Base-by-base conservation (phyloP, 208 protist species). In the Acanthamoeba lenticulata region DNA sequence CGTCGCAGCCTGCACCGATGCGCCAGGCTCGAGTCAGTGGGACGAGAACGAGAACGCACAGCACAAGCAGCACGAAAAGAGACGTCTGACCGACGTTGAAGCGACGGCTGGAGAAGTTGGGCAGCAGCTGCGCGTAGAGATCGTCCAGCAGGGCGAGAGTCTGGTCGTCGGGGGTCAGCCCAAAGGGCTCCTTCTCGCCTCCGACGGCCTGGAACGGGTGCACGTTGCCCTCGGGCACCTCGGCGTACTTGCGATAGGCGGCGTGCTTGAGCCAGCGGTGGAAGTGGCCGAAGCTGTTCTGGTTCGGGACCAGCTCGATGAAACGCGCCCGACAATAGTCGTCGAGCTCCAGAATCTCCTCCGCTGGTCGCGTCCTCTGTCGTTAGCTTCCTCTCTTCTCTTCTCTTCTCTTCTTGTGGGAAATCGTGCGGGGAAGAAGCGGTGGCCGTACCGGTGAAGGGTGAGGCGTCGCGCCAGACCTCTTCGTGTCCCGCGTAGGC, bases 241-340 rank as follows among this genome's bases (percentile, higher is more conserved):
- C 83, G 2, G 83, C 83, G 34, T 90, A 90, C 83, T 90, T 57
- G 17, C 57, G 15, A 47, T 90, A 90, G 47, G 15, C 27, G 17
- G 42, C 24, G 38, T 69, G 83, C 83, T 90, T 90, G 47, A 90
- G 83, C 83, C 83, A 90, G 32, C 83, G 1, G 40, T 90, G 83
- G 49, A 90, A 90, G 57, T 90, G 83, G 4, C 83, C 83, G 38
- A 90, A 90, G 57, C 83, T 90, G 83, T 90, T 90, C 40, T 90
- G 83, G 83, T 90, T 90, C n/a, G 83, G 83, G 2, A 90, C 83
- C 47, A 90, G 57, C 83, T 90, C 83, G n/a, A 90, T 38, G 49
- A 90, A 90, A 15, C 83, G 47, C 9, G 60, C 83, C n/a, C 83
- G 60, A 45, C 83, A 90, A 34, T 90, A 90, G 13, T 11, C 36